Percentiles rank a stretch among this genome's conserved stretches.
phyloP scores from a whole-genome alignment of 768 basidiomycete genomes.

The Cubamyces sp. region DNA sequence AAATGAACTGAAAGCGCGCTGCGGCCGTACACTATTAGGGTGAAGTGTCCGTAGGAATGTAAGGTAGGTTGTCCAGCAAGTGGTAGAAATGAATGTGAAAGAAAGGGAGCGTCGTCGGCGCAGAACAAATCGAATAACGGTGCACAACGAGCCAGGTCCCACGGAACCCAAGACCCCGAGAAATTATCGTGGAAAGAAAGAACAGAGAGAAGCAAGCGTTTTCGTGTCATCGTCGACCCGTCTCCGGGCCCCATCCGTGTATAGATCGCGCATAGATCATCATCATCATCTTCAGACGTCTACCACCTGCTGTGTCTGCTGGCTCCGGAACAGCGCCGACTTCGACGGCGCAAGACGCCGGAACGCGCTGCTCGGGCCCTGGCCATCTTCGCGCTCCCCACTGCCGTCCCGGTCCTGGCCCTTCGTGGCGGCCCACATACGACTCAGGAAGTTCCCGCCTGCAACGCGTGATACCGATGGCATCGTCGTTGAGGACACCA shows the following conservation, averaged over 20 bases:
- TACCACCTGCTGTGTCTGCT: slow-evolving; percentile 23
- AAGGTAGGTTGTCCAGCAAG: slow-evolving; percentile 32
- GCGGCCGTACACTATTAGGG: not conserved
- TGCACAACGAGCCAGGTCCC: slow-evolving; percentile 19
- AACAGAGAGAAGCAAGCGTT: not conserved
- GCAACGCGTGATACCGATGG: slow-evolving; percentile 26
- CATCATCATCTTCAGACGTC: slow-evolving; percentile 24
- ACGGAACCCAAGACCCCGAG: slow-evolving; percentile 11
- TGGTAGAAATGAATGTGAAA: slow-evolving; percentile 11
- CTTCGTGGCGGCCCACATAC: slow-evolving; percentile 73
- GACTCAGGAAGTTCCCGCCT: slow-evolving; percentile 59
- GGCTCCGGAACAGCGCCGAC: slow-evolving; percentile 46
- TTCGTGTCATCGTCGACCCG: slow-evolving; percentile 18
- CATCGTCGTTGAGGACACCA: slow-evolving; percentile 28
- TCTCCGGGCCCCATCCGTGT: slow-evolving; percentile 9
- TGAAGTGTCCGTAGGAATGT: slow-evolving; percentile 14
- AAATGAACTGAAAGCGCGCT: slow-evolving; percentile 22
- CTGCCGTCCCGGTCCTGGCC: slow-evolving; percentile 29
- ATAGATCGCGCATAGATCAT: slow-evolving; percentile 6
- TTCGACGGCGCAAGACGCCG: slow-evolving; percentile 49
- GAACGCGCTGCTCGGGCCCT: slow-evolving; percentile 39
- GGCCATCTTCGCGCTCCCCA: slow-evolving; percentile 33
- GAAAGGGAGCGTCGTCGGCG: slow-evolving; percentile 2
- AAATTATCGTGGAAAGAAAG: slow-evolving; percentile 7
- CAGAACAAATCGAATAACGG: slow-evolving; percentile 12